A percentile compares a stretch with the other conserved stretches of the same genome.
phyloP scores from a whole-genome alignment of 805 yeast species.

The Wickerhamiella nectarea region DNA sequence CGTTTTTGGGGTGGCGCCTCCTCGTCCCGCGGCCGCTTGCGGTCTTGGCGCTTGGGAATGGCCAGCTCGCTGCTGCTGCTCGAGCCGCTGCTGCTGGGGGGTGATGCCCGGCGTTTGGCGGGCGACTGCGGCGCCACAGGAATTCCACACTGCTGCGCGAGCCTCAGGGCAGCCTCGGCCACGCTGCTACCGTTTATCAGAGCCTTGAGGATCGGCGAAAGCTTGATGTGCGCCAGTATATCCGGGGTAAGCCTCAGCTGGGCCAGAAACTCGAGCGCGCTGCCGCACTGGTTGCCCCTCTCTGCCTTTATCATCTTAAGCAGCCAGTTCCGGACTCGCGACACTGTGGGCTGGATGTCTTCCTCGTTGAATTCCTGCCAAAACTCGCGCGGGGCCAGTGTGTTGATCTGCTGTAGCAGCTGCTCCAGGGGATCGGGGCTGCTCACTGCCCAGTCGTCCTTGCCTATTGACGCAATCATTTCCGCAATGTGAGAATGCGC shows the following conservation, averaged over 20 bases:
- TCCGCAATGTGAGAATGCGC: constrained; percentile 8
- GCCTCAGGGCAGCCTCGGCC: constrained; percentile 8
- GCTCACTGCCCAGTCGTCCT: constrained; percentile 10
- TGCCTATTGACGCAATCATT: constrained; percentile 11
- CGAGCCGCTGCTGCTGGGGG: background rate
- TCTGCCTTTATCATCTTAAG: constrained; percentile 11
- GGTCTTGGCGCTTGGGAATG: constrained; percentile 3
- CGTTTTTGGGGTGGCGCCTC: constrained; percentile 6
- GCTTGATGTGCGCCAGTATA: constrained; percentile 8
- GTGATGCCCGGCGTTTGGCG: background rate
- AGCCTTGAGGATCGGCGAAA: constrained; percentile 7
- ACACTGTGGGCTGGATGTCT: constrained; percentile 8
- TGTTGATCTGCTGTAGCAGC: constrained; percentile 8
- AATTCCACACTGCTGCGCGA: constrained; percentile 2
- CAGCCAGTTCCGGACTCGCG: constrained; percentile 18
- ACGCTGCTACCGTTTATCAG: background rate
- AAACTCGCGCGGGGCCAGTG: constrained; percentile 8
- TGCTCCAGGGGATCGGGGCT: constrained; percentile 14
- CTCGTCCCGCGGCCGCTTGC: background rate
- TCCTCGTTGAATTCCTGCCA: constrained; percentile 1
- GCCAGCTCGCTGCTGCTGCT: background rate
- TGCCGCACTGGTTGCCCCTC: background rate
- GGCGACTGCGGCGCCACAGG: background rate
- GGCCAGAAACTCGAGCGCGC: constrained; percentile 11
- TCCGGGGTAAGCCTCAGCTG: constrained; percentile 10